phyloP scores from a whole-genome alignment of 1,139 yeast genomes.

The Pichia cactophila region DNA sequence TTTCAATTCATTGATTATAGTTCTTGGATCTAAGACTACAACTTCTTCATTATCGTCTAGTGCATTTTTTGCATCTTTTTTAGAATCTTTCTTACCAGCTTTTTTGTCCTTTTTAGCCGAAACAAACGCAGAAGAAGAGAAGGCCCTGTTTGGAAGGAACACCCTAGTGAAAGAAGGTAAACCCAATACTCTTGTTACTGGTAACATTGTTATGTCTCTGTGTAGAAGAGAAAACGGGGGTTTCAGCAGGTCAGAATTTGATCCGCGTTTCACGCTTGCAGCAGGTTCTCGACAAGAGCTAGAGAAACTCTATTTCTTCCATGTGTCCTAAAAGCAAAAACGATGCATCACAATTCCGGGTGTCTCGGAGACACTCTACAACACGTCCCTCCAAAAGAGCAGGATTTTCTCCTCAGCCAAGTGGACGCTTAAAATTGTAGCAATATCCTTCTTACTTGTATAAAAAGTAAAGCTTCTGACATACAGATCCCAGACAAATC shows the following conservation, averaged over 20 bases:
- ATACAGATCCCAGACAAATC: no score
- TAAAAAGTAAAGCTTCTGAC: no score
- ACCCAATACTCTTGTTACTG: not conserved
- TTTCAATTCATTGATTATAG: slow-evolving; percentile 36
- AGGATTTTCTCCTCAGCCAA: no score
- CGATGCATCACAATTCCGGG: not conserved
- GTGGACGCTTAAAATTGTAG: no score
- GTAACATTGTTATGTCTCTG: not conserved
- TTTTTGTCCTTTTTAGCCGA: slow-evolving; percentile 15
- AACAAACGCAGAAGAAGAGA: slow-evolving; percentile 5
- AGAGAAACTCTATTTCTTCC: no score
- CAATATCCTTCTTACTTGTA: no score
- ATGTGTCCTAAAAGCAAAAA: no score
- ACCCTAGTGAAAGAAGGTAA: not conserved
- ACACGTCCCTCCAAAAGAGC: no score
- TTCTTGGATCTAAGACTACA: slow-evolving; percentile 24
- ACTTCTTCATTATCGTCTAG: slow-evolving; percentile 21
- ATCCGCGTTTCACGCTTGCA: not conserved
- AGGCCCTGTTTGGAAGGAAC: not conserved
- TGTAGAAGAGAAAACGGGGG: not conserved
- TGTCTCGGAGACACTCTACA: not conserved
- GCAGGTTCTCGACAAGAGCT: not conserved
- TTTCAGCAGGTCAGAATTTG: no score
- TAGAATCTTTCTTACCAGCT: slow-evolving; percentile 7
- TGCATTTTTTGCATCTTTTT: slow-evolving; percentile 3